Evolutionary conservation across 495 filamentous ascomycete genomes (phyloP), one percentile per base, ranked within the genome.

Genomic region (Pyronema omphalodes): DNA sequence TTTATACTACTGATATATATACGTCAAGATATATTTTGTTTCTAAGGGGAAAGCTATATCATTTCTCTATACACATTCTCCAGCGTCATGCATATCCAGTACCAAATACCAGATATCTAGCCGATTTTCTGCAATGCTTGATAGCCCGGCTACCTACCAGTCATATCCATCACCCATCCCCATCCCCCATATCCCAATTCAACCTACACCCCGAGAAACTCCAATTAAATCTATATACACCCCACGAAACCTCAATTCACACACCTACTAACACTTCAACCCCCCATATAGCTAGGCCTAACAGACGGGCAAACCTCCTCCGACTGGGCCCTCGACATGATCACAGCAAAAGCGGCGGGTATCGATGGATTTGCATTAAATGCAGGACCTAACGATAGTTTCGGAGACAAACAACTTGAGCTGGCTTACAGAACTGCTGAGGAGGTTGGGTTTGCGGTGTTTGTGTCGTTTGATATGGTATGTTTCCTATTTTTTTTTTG

Each of bases 361-460:
- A 83, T 87, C 48, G 82, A 87, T 60, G 83, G 78, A 3, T 87
- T 87, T 59, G 82, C 77, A 0, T 61, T 86, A 34, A 86, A 87
- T 54, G 72, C 84, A 43, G 83, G 72, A 0, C 70, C 72, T 3
- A 67, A 60, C 7, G 76, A 80, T 51, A 60, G 63, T 0, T 75
- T 71, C 60, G 76, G 71, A 9, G 67, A 68, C n/a, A 58, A 55
- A 7, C 73, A 76, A 51, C 63, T 81, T 1, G 56, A 68, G 8
- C 60, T 74, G 1, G 80, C 77, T 0, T 83, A 77, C 58, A 57
- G 67, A 19, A 76, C 74, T 4, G 81, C 81, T 6, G 71, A 74
- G 36, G 57, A 63, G 8, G 65, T 72, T 9, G 63, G 68, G 9
- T 84, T 87, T 66, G 75, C 70, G 29, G 48, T 86, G 35, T 80